Conservation (phyloP, 768 basidiomycete genomes). For the Kwoniella sp. region DNA sequence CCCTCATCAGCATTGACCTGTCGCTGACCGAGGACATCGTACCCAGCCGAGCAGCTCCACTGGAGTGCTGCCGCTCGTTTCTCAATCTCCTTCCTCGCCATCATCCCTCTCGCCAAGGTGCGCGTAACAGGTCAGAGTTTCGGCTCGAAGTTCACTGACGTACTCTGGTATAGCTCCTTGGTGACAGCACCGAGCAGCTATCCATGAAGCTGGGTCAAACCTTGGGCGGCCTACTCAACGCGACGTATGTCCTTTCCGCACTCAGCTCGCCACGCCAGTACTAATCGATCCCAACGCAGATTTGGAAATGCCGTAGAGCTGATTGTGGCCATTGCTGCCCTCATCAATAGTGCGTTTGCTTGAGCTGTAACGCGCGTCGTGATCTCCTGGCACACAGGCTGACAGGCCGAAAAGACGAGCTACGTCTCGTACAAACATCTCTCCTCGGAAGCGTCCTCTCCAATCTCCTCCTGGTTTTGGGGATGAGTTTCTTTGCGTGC, state of each 20-base stretch:
- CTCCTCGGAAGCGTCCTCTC: constrained; percentile 88
- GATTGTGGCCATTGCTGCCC: constrained; percentile 80
- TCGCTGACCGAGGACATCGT: neutral
- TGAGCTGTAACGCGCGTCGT: neutral
- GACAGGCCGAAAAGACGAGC: constrained; percentile 56
- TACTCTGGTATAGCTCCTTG: constrained; percentile 29
- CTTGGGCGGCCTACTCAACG: constrained; percentile 79
- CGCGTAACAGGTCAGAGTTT: no score
- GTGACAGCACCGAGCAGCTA: constrained; percentile 50
- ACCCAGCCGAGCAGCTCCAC: constrained; percentile 40
- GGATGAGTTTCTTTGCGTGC: constrained; percentile 77
- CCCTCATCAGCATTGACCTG: neutral
- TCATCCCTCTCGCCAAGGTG: constrained; percentile 86
- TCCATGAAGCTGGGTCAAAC: constrained; percentile 70
- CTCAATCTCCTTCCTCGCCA: constrained; percentile 68
- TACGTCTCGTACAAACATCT: constrained; percentile 87
- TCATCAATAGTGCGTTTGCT: constrained; percentile 61
- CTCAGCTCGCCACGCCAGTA: neutral
- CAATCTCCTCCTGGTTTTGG: constrained; percentile 82
- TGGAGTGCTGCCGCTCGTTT: constrained; percentile 56
- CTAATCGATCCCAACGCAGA: constrained; percentile 7
- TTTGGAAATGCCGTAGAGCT: constrained; percentile 63
- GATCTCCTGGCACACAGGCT: neutral
- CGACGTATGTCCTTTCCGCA: constrained; percentile 48
- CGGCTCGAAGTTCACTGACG: neutral